A percentile compares a stretch with the other conserved stretches of the same genome.
Evolutionary conservation across 176 grass and related monocot genomes (phyloP).

Genomic region (Aechmea fasciata): DNA sequence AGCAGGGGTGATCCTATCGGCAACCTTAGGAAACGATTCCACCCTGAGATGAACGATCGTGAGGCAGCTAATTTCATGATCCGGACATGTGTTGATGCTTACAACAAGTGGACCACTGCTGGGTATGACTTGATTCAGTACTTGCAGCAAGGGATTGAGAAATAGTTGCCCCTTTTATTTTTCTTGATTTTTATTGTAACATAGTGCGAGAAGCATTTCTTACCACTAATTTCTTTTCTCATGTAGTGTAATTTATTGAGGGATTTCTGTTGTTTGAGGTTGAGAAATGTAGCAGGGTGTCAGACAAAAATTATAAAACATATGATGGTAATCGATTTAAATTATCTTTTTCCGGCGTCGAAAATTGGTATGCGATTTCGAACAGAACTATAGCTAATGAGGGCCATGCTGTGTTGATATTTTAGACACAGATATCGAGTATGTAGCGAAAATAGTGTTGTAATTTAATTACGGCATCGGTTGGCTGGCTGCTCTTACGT

Average conservation of each 20-base stretch:
- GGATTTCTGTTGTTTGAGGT: not conserved
- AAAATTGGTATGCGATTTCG: no score
- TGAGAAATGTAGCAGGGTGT: not conserved
- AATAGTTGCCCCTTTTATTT: slow-evolving; percentile 47
- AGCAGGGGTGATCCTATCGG: slow-evolving; percentile 88
- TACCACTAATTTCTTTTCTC: not conserved
- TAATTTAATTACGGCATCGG: no score
- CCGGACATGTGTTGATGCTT: slow-evolving; percentile 74
- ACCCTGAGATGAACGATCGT: slow-evolving; percentile 93
- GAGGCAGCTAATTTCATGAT: slow-evolving; percentile 99
- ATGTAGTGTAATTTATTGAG: not conserved
- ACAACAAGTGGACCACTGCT: slow-evolving; percentile 97
- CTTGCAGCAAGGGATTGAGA: slow-evolving; percentile 96
- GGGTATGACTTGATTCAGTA: slow-evolving; percentile 99
- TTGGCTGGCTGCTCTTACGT: no score
- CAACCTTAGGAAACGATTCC: slow-evolving; percentile 87
- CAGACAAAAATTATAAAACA: not conserved
- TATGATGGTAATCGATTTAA: not conserved
- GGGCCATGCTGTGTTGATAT: no score
- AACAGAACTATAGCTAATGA: no score
- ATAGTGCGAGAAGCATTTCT: not conserved
- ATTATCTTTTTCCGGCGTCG: not conserved
- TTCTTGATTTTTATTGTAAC: slow-evolving; percentile 7
- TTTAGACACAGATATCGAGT: no score
- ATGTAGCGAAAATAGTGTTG: no score